These are phyloP conservation scores for Ophiostoma himal-ulmi DNA, from an alignment of 2,329 filamentous ascomycete genomes.

Conservation along the genomic window DNA sequence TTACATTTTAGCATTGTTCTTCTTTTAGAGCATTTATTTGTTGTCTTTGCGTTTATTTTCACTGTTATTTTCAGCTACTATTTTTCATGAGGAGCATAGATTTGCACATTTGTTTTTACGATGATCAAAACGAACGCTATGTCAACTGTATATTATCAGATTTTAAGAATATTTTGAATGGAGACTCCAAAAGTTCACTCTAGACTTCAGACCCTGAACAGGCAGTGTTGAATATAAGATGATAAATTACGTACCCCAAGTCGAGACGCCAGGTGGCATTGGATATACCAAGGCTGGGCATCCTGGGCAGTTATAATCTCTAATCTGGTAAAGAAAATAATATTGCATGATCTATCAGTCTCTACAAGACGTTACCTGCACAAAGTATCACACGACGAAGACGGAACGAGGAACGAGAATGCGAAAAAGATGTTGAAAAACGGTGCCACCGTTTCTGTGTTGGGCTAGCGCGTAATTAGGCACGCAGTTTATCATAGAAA, in stretches of 20 bases:
- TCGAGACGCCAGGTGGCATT: not conserved
- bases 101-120: not conserved
- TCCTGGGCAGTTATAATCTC: not conserved
- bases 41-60: not conserved
- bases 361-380: too few relatives aligned
- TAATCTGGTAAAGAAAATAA: too few relatives aligned
- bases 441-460: not conserved
- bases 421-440: constrained; percentile 3
- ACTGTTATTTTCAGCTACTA: too few relatives aligned
- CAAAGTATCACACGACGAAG: not conserved
- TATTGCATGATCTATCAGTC: too few relatives aligned
- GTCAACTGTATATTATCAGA: not conserved
- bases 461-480: not conserved
- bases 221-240: not conserved
- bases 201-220: not conserved
- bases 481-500: not conserved
- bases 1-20: not conserved
- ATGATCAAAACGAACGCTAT: not conserved
- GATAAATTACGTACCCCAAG: not conserved
- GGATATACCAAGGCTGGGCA: constrained; percentile 15
- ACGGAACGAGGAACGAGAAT: constrained; percentile 4
- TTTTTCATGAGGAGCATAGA: not conserved
- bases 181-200: not conserved
- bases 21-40: not conserved
- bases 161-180: not conserved